These are phyloP conservation scores for Schoenoplectus triqueter DNA, from an alignment of 202 grass and related monocot species.

Conservation along the genomic window DNA sequence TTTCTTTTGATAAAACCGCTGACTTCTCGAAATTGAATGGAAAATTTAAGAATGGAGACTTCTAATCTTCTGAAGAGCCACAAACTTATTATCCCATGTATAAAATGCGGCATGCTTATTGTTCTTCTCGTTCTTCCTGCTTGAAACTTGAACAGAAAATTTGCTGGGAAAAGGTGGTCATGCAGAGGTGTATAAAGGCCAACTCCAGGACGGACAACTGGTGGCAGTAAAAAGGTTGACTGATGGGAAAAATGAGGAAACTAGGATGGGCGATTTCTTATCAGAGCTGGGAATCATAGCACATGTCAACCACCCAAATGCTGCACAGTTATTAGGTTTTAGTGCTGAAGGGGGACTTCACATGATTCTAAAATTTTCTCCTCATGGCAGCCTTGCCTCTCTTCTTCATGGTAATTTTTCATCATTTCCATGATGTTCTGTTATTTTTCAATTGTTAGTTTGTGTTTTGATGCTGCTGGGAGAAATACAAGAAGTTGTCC, in stretches of 20 bases:
- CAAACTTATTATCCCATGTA: neutral
- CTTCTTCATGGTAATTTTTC: conserved; percentile 75
- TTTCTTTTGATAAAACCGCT: neutral
- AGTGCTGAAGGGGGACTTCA: conserved; percentile 83
- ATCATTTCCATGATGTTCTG: neutral
- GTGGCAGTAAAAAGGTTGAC: conserved; percentile 87
- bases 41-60: neutral
- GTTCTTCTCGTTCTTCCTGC: conserved; percentile 3
- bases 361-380: conserved; percentile 86
- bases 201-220: conserved; percentile 69
- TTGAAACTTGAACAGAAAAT: conserved; percentile 60
- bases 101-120: neutral
- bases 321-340: conserved; percentile 94
- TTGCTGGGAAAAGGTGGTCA: conserved; percentile 94
- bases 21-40: neutral
- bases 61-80: neutral
- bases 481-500: neutral
- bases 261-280: conserved; percentile 80
- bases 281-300: conserved; percentile 99
- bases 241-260: conserved; percentile 78
- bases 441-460: neutral
- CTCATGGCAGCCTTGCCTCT: conserved; percentile 94
- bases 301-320: conserved; percentile 93
- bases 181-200: conserved; percentile 86
- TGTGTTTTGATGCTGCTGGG: conserved; percentile 8